Conservation (phyloP, 768 basidiomycete genomes). For the Termitomyces sp. region DNA sequence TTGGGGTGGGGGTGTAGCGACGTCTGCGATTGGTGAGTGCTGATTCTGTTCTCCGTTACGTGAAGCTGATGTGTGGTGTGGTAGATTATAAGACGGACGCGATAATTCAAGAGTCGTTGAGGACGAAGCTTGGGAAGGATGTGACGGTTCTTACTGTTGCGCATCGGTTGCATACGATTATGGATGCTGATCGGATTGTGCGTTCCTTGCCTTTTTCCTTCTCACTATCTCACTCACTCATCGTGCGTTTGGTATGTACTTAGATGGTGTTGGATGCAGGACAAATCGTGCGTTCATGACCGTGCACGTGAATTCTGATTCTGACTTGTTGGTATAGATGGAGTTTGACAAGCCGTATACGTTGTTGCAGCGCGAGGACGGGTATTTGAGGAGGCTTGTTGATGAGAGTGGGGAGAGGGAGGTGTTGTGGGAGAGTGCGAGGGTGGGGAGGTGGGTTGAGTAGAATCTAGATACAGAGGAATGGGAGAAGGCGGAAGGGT, state of each 20-base stretch:
- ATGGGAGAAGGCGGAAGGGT: too few species aligned
- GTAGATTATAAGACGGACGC: conserved; percentile 60
- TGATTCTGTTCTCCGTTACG: background rate
- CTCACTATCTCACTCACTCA: background rate
- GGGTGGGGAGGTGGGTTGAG: conserved; percentile 4
- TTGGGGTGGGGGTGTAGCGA: conserved; percentile 35
- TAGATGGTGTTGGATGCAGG: conserved; percentile 55
- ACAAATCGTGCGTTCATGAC: conserved; percentile 32
- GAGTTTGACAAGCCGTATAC: conserved; percentile 54
- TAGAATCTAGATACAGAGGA: too few species aligned
- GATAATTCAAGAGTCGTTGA: conserved; percentile 66
- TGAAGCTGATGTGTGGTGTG: background rate
- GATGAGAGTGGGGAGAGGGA: conserved; percentile 56
- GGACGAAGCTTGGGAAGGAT: conserved; percentile 57
- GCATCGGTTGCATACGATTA: conserved; percentile 65
- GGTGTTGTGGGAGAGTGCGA: conserved; percentile 42
- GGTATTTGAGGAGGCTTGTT: conserved; percentile 51
- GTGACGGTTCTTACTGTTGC: conserved; percentile 67
- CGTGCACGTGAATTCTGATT: too few species aligned
- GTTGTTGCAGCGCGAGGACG: conserved; percentile 49
- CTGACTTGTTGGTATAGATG: conserved; percentile 30
- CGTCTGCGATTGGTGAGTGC: conserved; percentile 44
- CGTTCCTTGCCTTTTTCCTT: conserved; percentile 14
- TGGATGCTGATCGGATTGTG: conserved; percentile 59
- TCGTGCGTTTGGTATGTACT: background rate